phyloP scores from a whole-genome alignment of 176 grass and related monocot species.

The Leersia perrieri region DNA sequence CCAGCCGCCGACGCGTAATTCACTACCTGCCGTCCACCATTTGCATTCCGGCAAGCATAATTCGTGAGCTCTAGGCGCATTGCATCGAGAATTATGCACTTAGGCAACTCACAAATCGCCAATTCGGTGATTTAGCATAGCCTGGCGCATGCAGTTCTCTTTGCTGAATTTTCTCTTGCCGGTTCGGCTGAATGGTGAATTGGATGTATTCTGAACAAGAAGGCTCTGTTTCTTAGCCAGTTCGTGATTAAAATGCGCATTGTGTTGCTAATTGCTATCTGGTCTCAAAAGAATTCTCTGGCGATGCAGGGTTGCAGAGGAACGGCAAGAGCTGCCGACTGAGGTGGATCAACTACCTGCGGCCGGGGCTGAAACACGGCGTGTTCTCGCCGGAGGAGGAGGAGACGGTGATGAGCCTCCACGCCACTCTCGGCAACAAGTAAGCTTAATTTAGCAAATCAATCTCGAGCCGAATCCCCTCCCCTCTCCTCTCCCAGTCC shows the following conservation, averaged over 20 bases:
- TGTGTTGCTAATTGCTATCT: neutral
- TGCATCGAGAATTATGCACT: neutral
- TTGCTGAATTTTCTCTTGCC: neutral
- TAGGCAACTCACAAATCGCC: neutral
- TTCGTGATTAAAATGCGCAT: neutral
- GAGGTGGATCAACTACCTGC: slow-evolving; percentile 80
- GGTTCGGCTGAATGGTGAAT: neutral
- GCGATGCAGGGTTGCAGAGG: slow-evolving; percentile 49
- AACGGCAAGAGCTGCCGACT: slow-evolving; percentile 76
- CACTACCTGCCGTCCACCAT: neutral
- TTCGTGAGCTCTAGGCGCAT: slow-evolving; percentile 4
- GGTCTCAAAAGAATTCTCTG: neutral
- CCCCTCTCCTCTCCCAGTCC: neutral
- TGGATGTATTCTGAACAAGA: neutral
- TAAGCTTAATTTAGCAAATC: slow-evolving; percentile 37
- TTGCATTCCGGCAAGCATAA: slow-evolving; percentile 12
- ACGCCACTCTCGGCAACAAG: slow-evolving; percentile 88
- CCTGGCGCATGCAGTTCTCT: neutral
- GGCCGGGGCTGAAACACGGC: slow-evolving; percentile 75
- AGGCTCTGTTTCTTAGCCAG: neutral
- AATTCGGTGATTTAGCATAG: neutral
- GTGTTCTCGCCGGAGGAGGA: slow-evolving; percentile 78
- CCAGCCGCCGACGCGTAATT: neutral
- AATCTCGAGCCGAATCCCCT: neutral
- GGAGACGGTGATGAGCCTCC: slow-evolving; percentile 74